Evolutionary conservation across 331 rosid genomes (phyloP).

Genomic region (Malus hybrid): DNA sequence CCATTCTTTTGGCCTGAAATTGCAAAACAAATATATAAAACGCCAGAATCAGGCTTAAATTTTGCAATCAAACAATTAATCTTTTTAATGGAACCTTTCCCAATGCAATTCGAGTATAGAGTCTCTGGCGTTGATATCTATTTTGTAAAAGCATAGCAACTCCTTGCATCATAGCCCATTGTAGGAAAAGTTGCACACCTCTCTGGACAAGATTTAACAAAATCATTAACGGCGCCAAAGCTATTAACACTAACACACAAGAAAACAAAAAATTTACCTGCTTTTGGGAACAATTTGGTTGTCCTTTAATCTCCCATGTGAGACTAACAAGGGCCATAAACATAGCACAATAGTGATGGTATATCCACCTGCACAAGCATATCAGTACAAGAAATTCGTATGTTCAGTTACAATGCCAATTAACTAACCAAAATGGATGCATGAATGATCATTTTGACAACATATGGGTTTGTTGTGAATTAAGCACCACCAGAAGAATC

Average conservation of each 20-base stretch:
- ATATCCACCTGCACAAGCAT: conserved; percentile 81
- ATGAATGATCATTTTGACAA: background rate
- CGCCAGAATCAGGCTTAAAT: background rate
- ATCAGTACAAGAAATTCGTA: conserved; percentile 5
- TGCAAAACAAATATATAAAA: conserved; percentile 14
- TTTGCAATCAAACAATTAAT: background rate
- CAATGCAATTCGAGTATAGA: conserved; percentile 94
- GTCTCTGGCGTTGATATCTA: conserved; percentile 98
- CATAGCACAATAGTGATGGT: conserved; percentile 97
- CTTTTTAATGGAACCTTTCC: conserved; percentile 68
- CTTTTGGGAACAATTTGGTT: conserved; percentile 77
- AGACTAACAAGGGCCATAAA: conserved; percentile 95
- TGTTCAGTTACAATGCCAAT: background rate
- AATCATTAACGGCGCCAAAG: background rate
- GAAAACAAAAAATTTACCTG: conserved; percentile 48
- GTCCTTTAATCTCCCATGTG: conserved; percentile 98
- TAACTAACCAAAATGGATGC: background rate
- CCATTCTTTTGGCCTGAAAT: conserved; percentile 96
- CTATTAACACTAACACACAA: background rate
- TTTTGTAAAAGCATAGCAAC: conserved; percentile 96
- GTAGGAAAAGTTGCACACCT: conserved; percentile 92
- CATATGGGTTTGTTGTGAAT: background rate
- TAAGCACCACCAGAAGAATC: background rate
- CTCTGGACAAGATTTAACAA: conserved; percentile 47
- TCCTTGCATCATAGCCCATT: conserved; percentile 99